Base-by-base conservation (phyloP, 2,329 filamentous ascomycete genomes). In the Monosporascus sp. region DNA sequence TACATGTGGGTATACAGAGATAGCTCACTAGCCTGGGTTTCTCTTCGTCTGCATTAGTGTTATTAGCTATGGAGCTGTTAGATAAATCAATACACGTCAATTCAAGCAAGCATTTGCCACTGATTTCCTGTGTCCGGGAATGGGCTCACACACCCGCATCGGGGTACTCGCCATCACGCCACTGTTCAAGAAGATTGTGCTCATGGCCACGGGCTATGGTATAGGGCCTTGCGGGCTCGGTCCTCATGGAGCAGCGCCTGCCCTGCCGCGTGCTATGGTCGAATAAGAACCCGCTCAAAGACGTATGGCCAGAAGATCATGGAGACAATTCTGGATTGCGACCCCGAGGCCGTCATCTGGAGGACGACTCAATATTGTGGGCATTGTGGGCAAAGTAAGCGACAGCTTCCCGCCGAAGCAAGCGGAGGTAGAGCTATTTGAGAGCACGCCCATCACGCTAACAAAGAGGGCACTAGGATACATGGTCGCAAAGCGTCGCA, bases 121-220 rank as follows among this genome's bases (percentile, higher is more conserved):
- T 41, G n/a, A 31, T 22, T 18, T 15, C 37, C 20, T 47, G 15
- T 22, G 14, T 9, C 31, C 0, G 31, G 31, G 31, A 35, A 35
- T 35, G 11, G 31, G 4, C 14, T 35, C 31, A 9, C 31, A 35
- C 31, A 14, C 31, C 31, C 31, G 31, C 31, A 35, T 35, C 31
- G 31, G 31, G 31, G 3, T 14, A 5, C 31, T 35, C 31, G 11
- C 31, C 31, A 1, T 35, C 11, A 35, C 31, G 5, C 31, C 11
- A 14, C 11, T 5, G 28, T 91, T 90, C 73, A 74, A 75, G 53
- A 77, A 78, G 20, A 73, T 88, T 52, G 77, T 91, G 28, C 71
- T 91, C 55, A 81, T 91, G 14, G 85, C 83, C 2, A 91, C 87
- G 0, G 87, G 88, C 3, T 89, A 86, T 1, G 87, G 87, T 5